Evolutionary conservation across 768 basidiomycete species (phyloP), one percentile per base, ranked within the genome.

Genomic region (Saitozyma podzolica): DNA sequence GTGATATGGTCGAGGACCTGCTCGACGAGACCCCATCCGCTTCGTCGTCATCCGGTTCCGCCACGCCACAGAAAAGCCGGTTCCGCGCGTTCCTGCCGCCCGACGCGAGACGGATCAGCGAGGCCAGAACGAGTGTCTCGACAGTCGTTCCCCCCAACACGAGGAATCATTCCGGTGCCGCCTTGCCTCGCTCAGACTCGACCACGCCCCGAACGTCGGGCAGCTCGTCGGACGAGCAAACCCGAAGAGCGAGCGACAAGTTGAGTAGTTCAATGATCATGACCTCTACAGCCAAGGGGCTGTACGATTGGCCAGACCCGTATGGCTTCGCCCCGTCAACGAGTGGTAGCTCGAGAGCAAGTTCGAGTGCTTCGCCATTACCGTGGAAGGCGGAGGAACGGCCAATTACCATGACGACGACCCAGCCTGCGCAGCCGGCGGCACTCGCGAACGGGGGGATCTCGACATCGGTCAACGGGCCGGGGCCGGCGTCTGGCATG

Each of bases 291-390:
- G 50, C 43, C 59, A 58, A 45, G 14, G 17, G 16, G 6, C 29
- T 55, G 17, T 49, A 62, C 49, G 70, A 70, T 58, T 70, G 57
- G 42, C 69, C 69, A 3, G 72, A 74, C 62, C 69, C 72, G 20
- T 70, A 70, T 40, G 72, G 72, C 4, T 68, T 70, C n/a, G 13
- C 47, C 56, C 54, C 48, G 17, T 39, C 61, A 11, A 52, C 61
- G 4, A 41, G 60, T n/a, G 54, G 11, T 43, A 42, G 51, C 42
- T 9, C 59, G 20, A 54, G 20, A 16, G 13, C 39, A 9, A 53
- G 54, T 59, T 14, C 19, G 16, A 16, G 29, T 14, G 56, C 48
- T 20, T 47, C 60, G 11, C 53, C 51, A 10, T 10, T 52, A 11
- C 51, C 20, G 11, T 29, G 51, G 16, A 14, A 29, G 13, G 19